Percentiles rank a stretch among this genome's conserved stretches.
These are phyloP conservation scores for Aspergillus aculeatus DNA, from an alignment of 2,329 filamentous ascomycete species.

Conservation along the genomic window DNA sequence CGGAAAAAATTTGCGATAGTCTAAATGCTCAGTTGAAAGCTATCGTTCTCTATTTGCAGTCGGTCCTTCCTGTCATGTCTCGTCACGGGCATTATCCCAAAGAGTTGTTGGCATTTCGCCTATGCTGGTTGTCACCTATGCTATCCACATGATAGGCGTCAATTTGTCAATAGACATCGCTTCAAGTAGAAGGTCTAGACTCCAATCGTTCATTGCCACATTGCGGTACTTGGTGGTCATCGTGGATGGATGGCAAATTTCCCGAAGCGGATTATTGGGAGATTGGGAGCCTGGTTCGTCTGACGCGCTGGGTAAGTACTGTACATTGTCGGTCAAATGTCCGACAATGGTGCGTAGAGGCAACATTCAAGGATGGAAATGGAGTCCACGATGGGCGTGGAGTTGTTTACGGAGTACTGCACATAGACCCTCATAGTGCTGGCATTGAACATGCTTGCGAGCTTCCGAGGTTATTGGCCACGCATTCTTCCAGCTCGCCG, in stretches of 20 bases:
- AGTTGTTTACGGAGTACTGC: background rate
- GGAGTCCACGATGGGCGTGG: background rate
- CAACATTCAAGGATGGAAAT: background rate
- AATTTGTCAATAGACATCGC: background rate
- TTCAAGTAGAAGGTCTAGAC: background rate
- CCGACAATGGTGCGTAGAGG: background rate
- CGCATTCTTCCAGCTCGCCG: background rate
- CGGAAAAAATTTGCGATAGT: constrained; percentile 10
- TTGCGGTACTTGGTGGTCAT: constrained; percentile 2
- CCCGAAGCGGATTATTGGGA: background rate
- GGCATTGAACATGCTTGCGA: background rate
- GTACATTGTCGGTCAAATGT: background rate
- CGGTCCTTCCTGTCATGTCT: background rate
- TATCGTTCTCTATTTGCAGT: background rate
- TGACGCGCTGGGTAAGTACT: background rate
- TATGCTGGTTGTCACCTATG: constrained; percentile 2
- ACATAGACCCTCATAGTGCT: background rate
- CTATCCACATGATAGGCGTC: constrained; percentile 4
- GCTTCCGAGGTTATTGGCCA: background rate
- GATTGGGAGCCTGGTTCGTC: background rate
- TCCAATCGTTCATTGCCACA: constrained; percentile 2
- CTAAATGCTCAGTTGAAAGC: background rate
- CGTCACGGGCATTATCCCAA: background rate
- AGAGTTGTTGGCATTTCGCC: background rate
- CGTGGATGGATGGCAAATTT: background rate